A percentile compares a stretch with the other conserved stretches of the same genome.
Conservation (phyloP, 1,139 yeast species). For the Hansenula sp. region DNA sequence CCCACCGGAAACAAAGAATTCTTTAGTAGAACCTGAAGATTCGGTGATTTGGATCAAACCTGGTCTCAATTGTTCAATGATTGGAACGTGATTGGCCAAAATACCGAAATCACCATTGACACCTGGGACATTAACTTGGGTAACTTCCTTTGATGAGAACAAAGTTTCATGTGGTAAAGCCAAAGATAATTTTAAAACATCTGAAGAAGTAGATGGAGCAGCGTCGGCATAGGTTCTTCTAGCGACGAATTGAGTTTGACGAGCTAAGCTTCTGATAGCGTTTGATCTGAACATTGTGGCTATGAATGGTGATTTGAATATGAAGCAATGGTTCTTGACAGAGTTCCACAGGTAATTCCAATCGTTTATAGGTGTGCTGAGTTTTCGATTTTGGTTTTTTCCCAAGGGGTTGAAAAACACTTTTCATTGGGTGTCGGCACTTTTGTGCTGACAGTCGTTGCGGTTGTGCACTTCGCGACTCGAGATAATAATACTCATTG, state of each 20-base stretch:
- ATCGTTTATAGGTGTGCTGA: slow-evolving; percentile 6
- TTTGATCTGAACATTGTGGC: slow-evolving; percentile 63
- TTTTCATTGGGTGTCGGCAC: slow-evolving; percentile 4
- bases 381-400: neutral
- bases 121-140: slow-evolving; percentile 96
- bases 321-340: neutral
- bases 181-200: slow-evolving; percentile 81
- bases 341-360: neutral
- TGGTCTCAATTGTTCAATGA: slow-evolving; percentile 94
- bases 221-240: slow-evolving; percentile 83
- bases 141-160: slow-evolving; percentile 33
- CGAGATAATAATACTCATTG: neutral
- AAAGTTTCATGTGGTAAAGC: slow-evolving; percentile 78
- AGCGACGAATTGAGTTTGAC: slow-evolving; percentile 57
- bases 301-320: neutral
- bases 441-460: too few species aligned
- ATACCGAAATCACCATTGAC: slow-evolving; percentile 97
- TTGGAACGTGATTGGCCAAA: slow-evolving; percentile 96
- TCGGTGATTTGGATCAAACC: slow-evolving; percentile 93
- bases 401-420: slow-evolving; percentile 1
- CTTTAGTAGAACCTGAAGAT: slow-evolving; percentile 71
- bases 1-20: slow-evolving; percentile 91
- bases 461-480: neutral
- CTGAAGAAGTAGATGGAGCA: slow-evolving; percentile 43
- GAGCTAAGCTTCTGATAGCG: slow-evolving; percentile 50